phyloP scores from a whole-genome alignment of 306 rosid species.

The Quercus suber region DNA sequence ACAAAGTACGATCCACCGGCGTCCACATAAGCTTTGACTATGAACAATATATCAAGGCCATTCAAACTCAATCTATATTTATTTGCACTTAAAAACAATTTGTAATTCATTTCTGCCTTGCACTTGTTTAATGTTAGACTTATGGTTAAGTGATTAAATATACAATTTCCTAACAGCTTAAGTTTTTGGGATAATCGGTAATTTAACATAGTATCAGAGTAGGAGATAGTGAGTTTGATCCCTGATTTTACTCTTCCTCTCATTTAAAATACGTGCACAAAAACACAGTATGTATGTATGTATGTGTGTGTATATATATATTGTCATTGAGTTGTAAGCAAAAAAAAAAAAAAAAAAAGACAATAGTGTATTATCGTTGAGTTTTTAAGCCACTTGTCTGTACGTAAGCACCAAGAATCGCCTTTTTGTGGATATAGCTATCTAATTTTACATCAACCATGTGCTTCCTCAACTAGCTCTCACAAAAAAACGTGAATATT shows the following conservation, averaged over 20 bases:
- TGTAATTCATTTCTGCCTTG: constrained; percentile 23
- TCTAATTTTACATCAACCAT: constrained; percentile 4
- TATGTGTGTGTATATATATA: not conserved
- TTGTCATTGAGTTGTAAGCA: not conserved
- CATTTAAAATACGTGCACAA: constrained; percentile 6
- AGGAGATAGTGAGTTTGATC: too few relatives aligned
- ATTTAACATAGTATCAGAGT: too few relatives aligned
- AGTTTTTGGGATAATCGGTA: too few relatives aligned
- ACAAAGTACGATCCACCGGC: constrained; percentile 35
- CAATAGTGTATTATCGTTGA: not conserved
- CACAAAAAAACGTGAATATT: not conserved
- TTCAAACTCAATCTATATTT: not conserved
- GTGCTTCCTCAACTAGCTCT: constrained; percentile 16
- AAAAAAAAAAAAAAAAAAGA: too few relatives aligned
- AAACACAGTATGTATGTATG: not conserved
- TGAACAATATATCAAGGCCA: constrained; percentile 8
- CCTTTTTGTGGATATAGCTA: constrained; percentile 36
- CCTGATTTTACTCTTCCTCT: too few relatives aligned
- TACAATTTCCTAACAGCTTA: too few relatives aligned
- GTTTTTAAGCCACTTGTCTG: not conserved
- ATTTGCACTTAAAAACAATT: not conserved
- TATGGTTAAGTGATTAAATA: too few relatives aligned
- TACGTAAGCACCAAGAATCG: constrained; percentile 33
- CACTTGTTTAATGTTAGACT: not conserved
- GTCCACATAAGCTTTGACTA: constrained; percentile 36